phyloP scores from a whole-genome alignment of 129 eudicot genomes.

The Flaveria trinervia region DNA sequence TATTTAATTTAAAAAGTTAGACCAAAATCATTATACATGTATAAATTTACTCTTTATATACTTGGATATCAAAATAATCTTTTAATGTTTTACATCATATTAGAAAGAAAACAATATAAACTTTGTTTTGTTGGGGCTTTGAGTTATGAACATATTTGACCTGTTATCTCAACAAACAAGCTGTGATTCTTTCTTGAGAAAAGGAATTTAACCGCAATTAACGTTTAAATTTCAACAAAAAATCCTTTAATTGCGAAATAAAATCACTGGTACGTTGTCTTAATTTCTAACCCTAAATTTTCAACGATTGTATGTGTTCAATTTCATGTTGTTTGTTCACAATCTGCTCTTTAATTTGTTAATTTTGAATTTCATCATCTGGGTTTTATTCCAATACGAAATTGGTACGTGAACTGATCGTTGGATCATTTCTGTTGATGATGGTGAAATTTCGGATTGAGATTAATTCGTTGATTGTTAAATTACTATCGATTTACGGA shows the following conservation, averaged over 20 bases:
- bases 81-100: no score
- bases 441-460: not conserved
- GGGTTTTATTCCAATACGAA: conserved; percentile 5
- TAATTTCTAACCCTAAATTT: conserved; percentile 12
- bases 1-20: no score
- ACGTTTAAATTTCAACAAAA: not conserved
- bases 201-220: conserved; percentile 27
- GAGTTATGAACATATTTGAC: not conserved
- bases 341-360: conserved; percentile 8
- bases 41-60: no score
- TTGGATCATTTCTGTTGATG: conserved; percentile 18
- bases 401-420: conserved; percentile 24
- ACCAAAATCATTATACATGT: no score
- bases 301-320: not conserved
- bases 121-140: not conserved
- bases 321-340: not conserved
- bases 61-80: no score
- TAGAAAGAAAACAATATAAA: no score
- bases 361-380: conserved; percentile 17
- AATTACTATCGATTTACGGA: not conserved
- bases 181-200: conserved; percentile 30
- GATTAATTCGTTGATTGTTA: conserved; percentile 12
- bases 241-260: conserved; percentile 4
- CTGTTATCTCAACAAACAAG: conserved; percentile 21
- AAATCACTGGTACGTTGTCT: conserved; percentile 30